Conservation (phyloP, 2,329 filamentous ascomycete species). For the Pyricularia sp. region DNA sequence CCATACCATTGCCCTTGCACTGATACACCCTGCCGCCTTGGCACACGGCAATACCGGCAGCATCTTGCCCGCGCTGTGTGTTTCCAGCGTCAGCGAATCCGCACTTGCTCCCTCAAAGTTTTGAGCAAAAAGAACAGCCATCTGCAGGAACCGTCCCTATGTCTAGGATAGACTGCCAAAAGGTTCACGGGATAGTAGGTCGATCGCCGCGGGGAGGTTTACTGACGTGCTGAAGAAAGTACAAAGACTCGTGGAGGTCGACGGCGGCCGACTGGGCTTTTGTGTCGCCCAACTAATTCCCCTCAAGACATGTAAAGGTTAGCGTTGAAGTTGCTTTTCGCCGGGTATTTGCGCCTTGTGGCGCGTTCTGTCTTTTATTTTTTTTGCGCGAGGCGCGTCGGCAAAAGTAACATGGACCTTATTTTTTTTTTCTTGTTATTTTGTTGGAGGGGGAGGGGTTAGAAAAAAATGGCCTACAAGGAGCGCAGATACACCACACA, state of each 20-base stretch:
- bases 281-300: not conserved
- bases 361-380: not conserved
- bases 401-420: not conserved
- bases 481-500: not conserved
- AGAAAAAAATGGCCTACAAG: not conserved
- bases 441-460: not conserved
- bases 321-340: not conserved
- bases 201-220: not conserved
- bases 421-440: not conserved
- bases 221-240: constrained; percentile 44
- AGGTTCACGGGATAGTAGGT: not conserved
- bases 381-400: not conserved
- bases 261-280: constrained; percentile 23
- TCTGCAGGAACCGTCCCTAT: not conserved
- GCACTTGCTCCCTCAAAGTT: not conserved
- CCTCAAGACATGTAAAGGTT: not conserved
- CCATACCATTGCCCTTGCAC: constrained; percentile 84
- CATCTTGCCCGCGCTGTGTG: constrained; percentile 60
- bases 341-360: not conserved
- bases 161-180: not conserved
- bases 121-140: not conserved
- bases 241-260: constrained; percentile 59
- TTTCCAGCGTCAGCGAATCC: not conserved
- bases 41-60: constrained; percentile 70
- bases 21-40: constrained; percentile 64